phyloP scores from a whole-genome alignment of 2,329 filamentous ascomycete species.

The Colletotrichum lupini region DNA sequence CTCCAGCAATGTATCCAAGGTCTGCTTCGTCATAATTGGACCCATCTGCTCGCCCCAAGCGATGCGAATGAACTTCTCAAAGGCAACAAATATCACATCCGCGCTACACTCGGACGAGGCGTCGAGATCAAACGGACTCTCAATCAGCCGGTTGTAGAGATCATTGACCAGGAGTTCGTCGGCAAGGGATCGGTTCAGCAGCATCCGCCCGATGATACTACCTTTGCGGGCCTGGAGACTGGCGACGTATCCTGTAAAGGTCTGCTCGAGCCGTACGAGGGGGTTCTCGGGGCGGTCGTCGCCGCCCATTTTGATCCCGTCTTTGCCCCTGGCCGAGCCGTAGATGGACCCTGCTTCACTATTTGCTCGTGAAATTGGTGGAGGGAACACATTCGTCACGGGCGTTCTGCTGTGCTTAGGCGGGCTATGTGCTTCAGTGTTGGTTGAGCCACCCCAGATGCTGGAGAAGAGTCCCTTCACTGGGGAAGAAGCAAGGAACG shows the following conservation, averaged over 20 bases:
- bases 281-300: constrained; percentile 74
- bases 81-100: constrained; percentile 89
- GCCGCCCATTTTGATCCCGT: constrained; percentile 51
- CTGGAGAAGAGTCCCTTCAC: constrained; percentile 86
- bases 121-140: constrained; percentile 83
- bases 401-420: constrained; percentile 55
- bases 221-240: constrained; percentile 87
- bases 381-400: constrained; percentile 51
- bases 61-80: constrained; percentile 90
- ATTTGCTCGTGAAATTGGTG: constrained; percentile 51
- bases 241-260: constrained; percentile 84
- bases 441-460: constrained; percentile 74
- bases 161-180: constrained; percentile 89
- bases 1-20: constrained; percentile 80
- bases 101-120: constrained; percentile 79
- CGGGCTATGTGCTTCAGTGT: constrained; percentile 49
- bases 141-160: constrained; percentile 87
- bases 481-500: constrained; percentile 83
- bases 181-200: constrained; percentile 76
- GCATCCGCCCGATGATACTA: constrained; percentile 81
- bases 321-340: constrained; percentile 63
- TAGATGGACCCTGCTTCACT: constrained; percentile 64
- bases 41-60: constrained; percentile 93
- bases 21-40: constrained; percentile 78
- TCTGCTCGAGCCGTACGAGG: constrained; percentile 82